These are phyloP conservation scores for Phialocephala subalpina DNA, from an alignment of 2,329 filamentous ascomycete species.

Conservation along the genomic window DNA sequence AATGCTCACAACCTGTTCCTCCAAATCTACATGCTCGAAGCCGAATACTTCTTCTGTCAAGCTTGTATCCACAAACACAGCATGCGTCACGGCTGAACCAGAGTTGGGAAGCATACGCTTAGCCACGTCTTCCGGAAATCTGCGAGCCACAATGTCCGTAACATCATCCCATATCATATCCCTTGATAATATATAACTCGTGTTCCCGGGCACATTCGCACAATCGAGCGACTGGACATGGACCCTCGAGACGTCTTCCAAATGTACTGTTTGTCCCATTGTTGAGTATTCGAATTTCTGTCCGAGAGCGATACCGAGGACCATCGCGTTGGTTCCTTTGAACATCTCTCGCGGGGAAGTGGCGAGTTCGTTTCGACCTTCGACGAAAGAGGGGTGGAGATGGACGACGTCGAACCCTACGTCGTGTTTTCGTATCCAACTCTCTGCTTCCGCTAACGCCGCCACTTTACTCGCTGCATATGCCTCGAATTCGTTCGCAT, in stretches of 20 bases:
- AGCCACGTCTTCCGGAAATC: conserved; percentile 8
- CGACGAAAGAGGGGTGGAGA: conserved; percentile 27
- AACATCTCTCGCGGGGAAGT: conserved; percentile 17
- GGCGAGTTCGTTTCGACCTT: conserved; percentile 28
- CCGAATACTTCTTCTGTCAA: conserved; percentile 16
- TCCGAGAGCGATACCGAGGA: conserved; percentile 22
- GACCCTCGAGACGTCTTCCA: conserved; percentile 34
- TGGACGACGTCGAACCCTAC: conserved; percentile 28
- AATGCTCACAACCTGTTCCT: conserved; percentile 13
- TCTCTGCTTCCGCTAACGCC: conserved; percentile 33
- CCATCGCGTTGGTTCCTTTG: conserved; percentile 16
- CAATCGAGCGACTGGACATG: conserved; percentile 33
- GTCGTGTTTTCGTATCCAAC: conserved; percentile 31
- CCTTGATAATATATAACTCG: conserved; percentile 26
- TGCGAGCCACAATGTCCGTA: conserved; percentile 1
- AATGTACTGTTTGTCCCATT: conserved; percentile 31
- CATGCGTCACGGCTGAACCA: conserved; percentile 2
- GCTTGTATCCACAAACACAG: conserved; percentile 14
- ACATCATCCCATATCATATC: conserved; percentile 8
- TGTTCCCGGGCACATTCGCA: conserved; percentile 27
- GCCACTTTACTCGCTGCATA: conserved; percentile 41
- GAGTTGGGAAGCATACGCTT: conserved; percentile 8
- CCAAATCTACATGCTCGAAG: conserved; percentile 3
- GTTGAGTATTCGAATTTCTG: conserved; percentile 18
- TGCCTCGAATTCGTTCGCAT: conserved; percentile 37